A percentile compares a stretch with the other conserved stretches of the same genome.
Conservation (phyloP, 2,329 filamentous ascomycete species). For the Neonectria hederae region DNA sequence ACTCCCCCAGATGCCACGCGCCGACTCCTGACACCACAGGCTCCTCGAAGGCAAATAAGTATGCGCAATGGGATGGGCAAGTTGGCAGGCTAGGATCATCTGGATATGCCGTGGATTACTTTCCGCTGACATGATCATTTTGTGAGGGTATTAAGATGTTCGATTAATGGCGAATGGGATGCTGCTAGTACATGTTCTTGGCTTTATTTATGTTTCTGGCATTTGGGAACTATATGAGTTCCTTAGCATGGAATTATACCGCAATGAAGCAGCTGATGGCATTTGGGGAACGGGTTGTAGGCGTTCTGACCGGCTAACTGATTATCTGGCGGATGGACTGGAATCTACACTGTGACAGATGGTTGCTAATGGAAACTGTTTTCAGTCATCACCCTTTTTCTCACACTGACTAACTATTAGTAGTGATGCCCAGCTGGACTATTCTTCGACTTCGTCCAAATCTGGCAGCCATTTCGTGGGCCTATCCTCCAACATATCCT, state of each 20-base stretch:
- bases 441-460: neutral
- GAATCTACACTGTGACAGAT: neutral
- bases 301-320: conserved; percentile 1
- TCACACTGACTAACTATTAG: neutral
- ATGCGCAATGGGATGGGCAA: conserved; percentile 2
- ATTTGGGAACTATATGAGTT: neutral
- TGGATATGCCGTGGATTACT: conserved; percentile 3
- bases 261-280: neutral
- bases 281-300: neutral
- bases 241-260: neutral
- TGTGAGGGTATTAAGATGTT: neutral
- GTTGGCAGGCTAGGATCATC: neutral
- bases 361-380: neutral
- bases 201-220: neutral
- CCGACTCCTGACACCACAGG: neutral
- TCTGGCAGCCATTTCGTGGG: conserved; percentile 7
- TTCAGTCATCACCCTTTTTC: too few species aligned
- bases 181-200: neutral
- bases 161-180: neutral
- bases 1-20: conserved; percentile 1
- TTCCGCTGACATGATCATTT: conserved; percentile 3
- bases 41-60: neutral
- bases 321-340: neutral
- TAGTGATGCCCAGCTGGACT: neutral
- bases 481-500: conserved; percentile 22